Evolutionary conservation across 106 monocot genomes (phyloP), one percentile per base, ranked within the genome.

Genomic region (Gastrodia elata): DNA sequence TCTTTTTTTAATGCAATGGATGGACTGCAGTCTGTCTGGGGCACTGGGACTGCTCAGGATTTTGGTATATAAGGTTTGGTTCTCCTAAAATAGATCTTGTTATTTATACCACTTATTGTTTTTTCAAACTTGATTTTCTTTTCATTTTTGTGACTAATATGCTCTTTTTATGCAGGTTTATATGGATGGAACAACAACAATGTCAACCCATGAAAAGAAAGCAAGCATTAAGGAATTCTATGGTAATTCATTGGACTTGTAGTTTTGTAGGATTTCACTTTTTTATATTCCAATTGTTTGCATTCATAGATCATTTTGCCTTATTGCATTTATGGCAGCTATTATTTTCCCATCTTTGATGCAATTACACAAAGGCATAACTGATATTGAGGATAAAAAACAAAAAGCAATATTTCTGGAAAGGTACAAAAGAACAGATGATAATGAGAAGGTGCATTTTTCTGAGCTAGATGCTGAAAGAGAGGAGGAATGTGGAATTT

Each of bases 201-300:
- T 91, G 91, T 86, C 86, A 6, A 88, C 86, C 34, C 91, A 88
- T 64, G 91, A 94, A 81, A 84, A 86, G 65, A 94, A 94, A 86
- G 94, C 94, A 68, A 94, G 81, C 56, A 77, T 91, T 56, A 88
- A 74, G 74, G 94, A 94, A 42, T 94, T 94, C 70, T 94, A 94
- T 76, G 88, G 94, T 94, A 83, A 42, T 35, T 41, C 46, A 72
- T 14, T 61, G 14, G 11, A 13, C 61, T 61, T 61, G 8, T 61
- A 13, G 61, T 61, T 61, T 6, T 14, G 32, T 14, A 6, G 32
- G 22, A 61, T 61, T 61, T 10, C 32, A 30, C 4, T 8, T 13
- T 24, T 32, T 32, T 61, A 61, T 32, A 4, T 30, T 32, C 4
- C 52, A 52, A 0, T n/a, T 52, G 22, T 61, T 32, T 32, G 30